Conservation (phyloP, 768 basidiomycete species). For the Sarcodon sp. region DNA sequence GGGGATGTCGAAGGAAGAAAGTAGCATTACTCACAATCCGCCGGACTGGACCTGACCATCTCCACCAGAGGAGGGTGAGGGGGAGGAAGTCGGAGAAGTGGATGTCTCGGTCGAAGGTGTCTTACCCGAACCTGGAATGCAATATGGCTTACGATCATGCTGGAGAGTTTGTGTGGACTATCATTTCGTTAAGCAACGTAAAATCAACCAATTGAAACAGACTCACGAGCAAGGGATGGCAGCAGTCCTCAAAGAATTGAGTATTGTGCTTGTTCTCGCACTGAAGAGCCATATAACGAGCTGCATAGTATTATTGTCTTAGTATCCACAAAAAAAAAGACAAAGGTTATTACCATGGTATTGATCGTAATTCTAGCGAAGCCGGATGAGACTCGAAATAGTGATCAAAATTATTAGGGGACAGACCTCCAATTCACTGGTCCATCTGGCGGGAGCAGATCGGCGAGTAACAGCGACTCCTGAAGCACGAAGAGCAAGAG, state of each 20-base stretch:
- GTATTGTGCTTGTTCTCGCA: slow-evolving; percentile 26
- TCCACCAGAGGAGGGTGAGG: slow-evolving; percentile 12
- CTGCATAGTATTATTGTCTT: slow-evolving; percentile 43
- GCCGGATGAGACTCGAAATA: too few species aligned
- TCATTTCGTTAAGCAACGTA: neutral
- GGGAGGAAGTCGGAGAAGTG: slow-evolving; percentile 9
- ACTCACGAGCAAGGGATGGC: slow-evolving; percentile 55
- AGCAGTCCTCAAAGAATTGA: slow-evolving; percentile 52
- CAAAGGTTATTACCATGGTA: neutral
- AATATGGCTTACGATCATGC: slow-evolving; percentile 34
- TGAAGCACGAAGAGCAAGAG: slow-evolving; percentile 26
- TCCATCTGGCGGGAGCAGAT: slow-evolving; percentile 30
- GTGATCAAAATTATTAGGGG: neutral
- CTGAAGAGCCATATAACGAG: slow-evolving; percentile 44
- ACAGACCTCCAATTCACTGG: slow-evolving; percentile 30
- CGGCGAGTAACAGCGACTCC: slow-evolving; percentile 23
- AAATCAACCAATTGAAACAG: slow-evolving; percentile 1
- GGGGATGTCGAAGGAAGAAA: slow-evolving; percentile 1
- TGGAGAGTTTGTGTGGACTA: slow-evolving; percentile 39
- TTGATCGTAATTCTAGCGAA: too few species aligned
- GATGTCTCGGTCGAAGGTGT: slow-evolving; percentile 6
- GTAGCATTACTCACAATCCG: slow-evolving; percentile 3
- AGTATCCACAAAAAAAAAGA: neutral
- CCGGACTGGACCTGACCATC: slow-evolving; percentile 22
- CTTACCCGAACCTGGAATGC: slow-evolving; percentile 31